phyloP scores from a whole-genome alignment of 2,329 filamentous ascomycete genomes.

The Pseudopyrenochaeta lycopersici region DNA sequence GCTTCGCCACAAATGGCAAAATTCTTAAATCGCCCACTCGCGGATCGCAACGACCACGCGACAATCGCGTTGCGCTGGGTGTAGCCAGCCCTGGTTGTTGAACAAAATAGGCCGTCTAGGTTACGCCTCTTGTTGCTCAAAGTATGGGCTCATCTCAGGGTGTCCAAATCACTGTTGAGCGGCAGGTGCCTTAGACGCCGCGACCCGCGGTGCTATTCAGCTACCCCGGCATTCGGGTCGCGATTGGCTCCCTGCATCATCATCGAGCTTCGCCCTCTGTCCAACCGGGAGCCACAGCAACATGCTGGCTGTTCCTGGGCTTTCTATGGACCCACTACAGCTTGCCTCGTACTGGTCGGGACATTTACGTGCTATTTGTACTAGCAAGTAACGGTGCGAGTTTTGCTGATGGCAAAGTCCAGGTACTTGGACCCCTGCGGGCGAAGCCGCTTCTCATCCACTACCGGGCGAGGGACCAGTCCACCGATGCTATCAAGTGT shows the following conservation, averaged over 20 bases:
- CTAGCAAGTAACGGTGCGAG: constrained; percentile 38
- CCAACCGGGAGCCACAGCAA: constrained; percentile 39
- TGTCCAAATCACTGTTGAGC: constrained; percentile 37
- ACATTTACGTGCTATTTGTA: constrained; percentile 22
- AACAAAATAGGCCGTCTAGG: constrained; percentile 16
- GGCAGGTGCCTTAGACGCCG: constrained; percentile 28
- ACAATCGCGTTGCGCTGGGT: constrained; percentile 24
- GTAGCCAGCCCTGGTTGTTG: constrained; percentile 12
- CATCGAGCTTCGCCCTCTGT: constrained; percentile 21
- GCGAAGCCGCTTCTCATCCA: constrained; percentile 37
- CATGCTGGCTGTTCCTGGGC: constrained; percentile 29
- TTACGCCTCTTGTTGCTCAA: constrained; percentile 20
- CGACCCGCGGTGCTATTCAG: constrained; percentile 17
- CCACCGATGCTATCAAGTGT: constrained; percentile 30
- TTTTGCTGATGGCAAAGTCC: constrained; percentile 22
- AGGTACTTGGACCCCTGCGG: constrained; percentile 34
- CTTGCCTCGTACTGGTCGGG: constrained; percentile 24
- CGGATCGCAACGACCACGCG: constrained; percentile 25
- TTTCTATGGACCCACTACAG: constrained; percentile 29
- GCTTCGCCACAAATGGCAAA: constrained; percentile 28
- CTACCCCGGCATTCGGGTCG: constrained; percentile 27
- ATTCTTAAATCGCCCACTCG: constrained; percentile 10
- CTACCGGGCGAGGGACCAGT: constrained; percentile 33
- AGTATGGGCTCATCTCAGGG: constrained; percentile 34
- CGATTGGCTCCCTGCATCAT: constrained; percentile 34